These are phyloP conservation scores for Diaporthe caulivora DNA, from an alignment of 2,329 filamentous ascomycete genomes.

Conservation along the genomic window DNA sequence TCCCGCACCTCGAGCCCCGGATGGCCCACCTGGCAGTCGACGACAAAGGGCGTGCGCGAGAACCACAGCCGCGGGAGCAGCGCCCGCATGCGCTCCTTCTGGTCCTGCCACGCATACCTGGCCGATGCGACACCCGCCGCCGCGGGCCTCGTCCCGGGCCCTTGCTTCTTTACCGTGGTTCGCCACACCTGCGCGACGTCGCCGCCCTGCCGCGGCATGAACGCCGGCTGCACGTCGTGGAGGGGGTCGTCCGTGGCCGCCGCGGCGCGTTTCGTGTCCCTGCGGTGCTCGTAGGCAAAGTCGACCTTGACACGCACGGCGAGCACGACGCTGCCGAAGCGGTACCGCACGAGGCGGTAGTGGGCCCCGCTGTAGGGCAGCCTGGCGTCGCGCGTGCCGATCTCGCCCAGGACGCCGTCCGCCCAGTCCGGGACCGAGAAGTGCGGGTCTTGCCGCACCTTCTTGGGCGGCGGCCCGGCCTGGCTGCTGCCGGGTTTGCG, in stretches of 20 bases:
- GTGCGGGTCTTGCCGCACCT: neutral
- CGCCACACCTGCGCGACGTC: neutral
- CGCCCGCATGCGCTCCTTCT: neutral
- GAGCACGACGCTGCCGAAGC: conserved; percentile 10
- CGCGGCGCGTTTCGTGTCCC: neutral
- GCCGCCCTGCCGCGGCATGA: neutral
- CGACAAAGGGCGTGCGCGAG: conserved; percentile 32
- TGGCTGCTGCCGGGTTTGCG: conserved; percentile 27
- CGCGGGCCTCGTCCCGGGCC: conserved; percentile 1
- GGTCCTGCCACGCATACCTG: neutral
- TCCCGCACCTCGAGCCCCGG: neutral
- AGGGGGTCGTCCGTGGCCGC: neutral
- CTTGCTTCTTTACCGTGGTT: conserved; percentile 24
- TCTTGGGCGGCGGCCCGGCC: conserved; percentile 11
- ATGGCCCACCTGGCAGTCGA: conserved; percentile 16
- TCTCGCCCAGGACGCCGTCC: conserved; percentile 4
- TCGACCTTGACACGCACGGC: conserved; percentile 35
- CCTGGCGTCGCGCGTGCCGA: neutral
- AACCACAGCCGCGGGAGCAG: conserved; percentile 34
- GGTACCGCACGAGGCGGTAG: conserved; percentile 34
- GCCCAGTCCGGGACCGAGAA: conserved; percentile 14
- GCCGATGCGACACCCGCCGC: conserved; percentile 12
- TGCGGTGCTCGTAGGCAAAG: conserved; percentile 18
- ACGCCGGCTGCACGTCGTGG: neutral
- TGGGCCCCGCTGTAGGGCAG: conserved; percentile 27